Conservation (phyloP, 805 yeast species). For the Wickerhamiella brachini region DNA sequence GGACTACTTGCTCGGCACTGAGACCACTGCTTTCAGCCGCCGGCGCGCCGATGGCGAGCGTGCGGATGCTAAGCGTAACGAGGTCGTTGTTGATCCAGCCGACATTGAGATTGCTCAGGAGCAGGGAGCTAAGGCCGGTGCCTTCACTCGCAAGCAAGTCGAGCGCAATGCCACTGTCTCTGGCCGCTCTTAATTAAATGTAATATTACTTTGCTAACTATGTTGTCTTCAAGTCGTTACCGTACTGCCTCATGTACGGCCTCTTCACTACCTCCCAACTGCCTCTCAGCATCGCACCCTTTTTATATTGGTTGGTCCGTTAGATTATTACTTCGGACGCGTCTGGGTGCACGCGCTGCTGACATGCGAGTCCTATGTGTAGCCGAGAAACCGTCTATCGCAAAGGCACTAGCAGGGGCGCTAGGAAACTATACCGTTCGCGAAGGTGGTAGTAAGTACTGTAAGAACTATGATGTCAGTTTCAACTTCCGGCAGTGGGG, state of each 20-base stretch:
- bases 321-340: too few relatives aligned
- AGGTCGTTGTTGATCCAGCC: constrained; percentile 17
- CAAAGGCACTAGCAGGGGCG: constrained; percentile 63
- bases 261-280: too few relatives aligned
- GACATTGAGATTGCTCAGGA: constrained; percentile 13
- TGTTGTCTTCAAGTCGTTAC: too few relatives aligned
- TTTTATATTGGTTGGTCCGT: too few relatives aligned
- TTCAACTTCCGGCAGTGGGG: constrained; percentile 55
- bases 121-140: constrained; percentile 3
- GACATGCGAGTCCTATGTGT: constrained; percentile 58
- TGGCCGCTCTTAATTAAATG: neutral
- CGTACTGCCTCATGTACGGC: too few relatives aligned
- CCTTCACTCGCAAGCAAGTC: neutral
- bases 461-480: constrained; percentile 66
- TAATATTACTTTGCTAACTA: neutral
- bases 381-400: constrained; percentile 94
- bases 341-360: too few relatives aligned
- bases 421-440: constrained; percentile 58
- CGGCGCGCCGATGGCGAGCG: constrained; percentile 33
- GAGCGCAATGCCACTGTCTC: neutral
- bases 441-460: constrained; percentile 35
- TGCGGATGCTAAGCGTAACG: constrained; percentile 16
- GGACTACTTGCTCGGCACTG: constrained; percentile 83
- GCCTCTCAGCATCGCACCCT: too few relatives aligned
- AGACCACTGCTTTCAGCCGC: constrained; percentile 34